These are phyloP conservation scores for Ceratocystis harringtonii DNA, from an alignment of 2,329 filamentous ascomycete species.

Conservation along the genomic window DNA sequence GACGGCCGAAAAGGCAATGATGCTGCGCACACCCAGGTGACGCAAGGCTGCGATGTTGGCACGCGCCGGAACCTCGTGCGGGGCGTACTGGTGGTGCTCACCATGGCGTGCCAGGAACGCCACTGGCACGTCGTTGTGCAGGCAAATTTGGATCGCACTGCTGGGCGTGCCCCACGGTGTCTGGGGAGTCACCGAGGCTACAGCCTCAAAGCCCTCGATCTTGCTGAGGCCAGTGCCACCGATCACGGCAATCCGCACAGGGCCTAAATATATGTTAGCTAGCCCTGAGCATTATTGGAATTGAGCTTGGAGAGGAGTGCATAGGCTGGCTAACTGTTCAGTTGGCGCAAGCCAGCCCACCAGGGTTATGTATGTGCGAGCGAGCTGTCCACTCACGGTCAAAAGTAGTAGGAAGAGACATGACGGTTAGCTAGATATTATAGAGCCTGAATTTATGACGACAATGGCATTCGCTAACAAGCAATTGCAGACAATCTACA, in stretches of 20 bases:
- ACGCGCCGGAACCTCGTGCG: conserved; percentile 84
- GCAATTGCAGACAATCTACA: not conserved
- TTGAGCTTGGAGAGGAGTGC: not conserved
- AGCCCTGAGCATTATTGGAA: conserved; percentile 7
- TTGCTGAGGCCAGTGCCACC: conserved; percentile 85
- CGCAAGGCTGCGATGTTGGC: conserved; percentile 98
- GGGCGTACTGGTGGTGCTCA: conserved; percentile 71
- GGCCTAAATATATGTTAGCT: conserved; percentile 30
- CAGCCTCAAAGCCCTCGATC: conserved; percentile 72
- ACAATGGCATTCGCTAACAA: not conserved
- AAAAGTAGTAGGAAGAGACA: conserved; percentile 40
- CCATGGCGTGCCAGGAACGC: conserved; percentile 94
- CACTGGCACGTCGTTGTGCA: conserved; percentile 67
- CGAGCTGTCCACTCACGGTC: conserved; percentile 32
- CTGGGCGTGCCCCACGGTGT: conserved; percentile 83
- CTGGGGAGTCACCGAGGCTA: conserved; percentile 57
- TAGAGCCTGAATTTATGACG: not conserved
- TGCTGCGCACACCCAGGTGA: conserved; percentile 70
- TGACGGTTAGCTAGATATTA: not conserved
- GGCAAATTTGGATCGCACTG: conserved; percentile 67
- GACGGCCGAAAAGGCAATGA: conserved; percentile 92
- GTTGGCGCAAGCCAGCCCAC: too few relatives aligned
- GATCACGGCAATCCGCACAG: conserved; percentile 74
- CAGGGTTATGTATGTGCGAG: not conserved
- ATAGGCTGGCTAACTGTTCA: too few relatives aligned